Conservation (phyloP, 2,329 filamentous ascomycete genomes). For the Epichloe festucae region DNA sequence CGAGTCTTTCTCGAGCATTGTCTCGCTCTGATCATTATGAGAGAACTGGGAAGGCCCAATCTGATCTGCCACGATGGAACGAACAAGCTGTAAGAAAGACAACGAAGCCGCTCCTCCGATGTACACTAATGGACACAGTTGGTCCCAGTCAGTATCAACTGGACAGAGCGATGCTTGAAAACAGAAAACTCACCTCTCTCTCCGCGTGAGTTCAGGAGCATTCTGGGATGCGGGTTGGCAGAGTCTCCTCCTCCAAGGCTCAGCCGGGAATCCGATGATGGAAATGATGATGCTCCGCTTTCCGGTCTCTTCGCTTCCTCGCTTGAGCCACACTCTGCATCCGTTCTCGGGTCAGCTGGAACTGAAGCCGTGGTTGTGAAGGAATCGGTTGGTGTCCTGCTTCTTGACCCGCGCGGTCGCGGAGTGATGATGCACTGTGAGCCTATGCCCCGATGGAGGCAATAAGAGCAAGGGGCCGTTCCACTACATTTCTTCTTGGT, state of each 20-base stretch:
- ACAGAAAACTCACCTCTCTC: slow-evolving; percentile 29
- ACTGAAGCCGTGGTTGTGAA: not conserved
- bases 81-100: slow-evolving; percentile 42
- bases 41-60: slow-evolving; percentile 43
- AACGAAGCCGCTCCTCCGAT: slow-evolving; percentile 38
- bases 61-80: slow-evolving; percentile 32
- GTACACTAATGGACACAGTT: slow-evolving; percentile 23
- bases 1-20: slow-evolving; percentile 37
- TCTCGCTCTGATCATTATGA: slow-evolving; percentile 34
- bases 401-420: slow-evolving; percentile 16
- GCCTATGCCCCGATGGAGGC: slow-evolving; percentile 28
- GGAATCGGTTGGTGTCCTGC: slow-evolving; percentile 1
- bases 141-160: not conserved
- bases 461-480: slow-evolving; percentile 33
- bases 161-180: too few relatives aligned
- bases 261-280: slow-evolving; percentile 16
- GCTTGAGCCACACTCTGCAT: not conserved
- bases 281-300: slow-evolving; percentile 4
- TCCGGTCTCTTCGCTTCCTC: slow-evolving; percentile 4
- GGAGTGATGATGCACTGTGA: slow-evolving; percentile 23
- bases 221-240: slow-evolving; percentile 19
- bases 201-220: slow-evolving; percentile 38
- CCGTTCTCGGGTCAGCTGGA: not conserved
- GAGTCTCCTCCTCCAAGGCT: slow-evolving; percentile 9
- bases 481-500: slow-evolving; percentile 40